These are phyloP conservation scores for Kwoniella newhampshirensis DNA, from an alignment of 768 basidiomycete species.

Conservation along the genomic window DNA sequence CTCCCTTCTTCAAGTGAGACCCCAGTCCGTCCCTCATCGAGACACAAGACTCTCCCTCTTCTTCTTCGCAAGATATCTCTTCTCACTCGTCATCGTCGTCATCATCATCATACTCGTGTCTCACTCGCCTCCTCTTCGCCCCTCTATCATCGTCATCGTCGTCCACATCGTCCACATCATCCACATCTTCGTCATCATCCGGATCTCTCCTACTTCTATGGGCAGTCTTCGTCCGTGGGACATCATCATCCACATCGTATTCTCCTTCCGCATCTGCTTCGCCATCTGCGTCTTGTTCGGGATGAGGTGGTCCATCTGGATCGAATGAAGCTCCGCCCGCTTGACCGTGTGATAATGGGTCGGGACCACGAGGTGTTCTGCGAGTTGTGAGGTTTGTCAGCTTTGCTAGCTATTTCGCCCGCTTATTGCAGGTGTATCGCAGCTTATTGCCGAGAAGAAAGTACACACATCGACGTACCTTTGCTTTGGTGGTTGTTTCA, in stretches of 20 bases:
- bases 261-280: slow-evolving; percentile 78
- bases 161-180: slow-evolving; percentile 79
- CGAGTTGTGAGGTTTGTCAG: too few relatives aligned
- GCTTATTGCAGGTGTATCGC: slow-evolving; percentile 14
- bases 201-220: background rate
- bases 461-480: slow-evolving; percentile 26
- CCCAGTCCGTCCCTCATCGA: too few relatives aligned
- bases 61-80: slow-evolving; percentile 14
- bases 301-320: slow-evolving; percentile 10
- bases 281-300: slow-evolving; percentile 15
- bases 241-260: slow-evolving; percentile 59
- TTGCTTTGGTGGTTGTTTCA: slow-evolving; percentile 35
- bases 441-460: too few relatives aligned
- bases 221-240: background rate
- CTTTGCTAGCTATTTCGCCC: too few relatives aligned
- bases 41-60: slow-evolving; percentile 9
- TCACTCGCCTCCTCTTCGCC: slow-evolving; percentile 29
- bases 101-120: slow-evolving; percentile 43
- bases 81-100: slow-evolving; percentile 33
- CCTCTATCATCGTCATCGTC: slow-evolving; percentile 21
- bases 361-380: slow-evolving; percentile 20
- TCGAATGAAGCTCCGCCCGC: slow-evolving; percentile 31
- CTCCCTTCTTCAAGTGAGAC: too few relatives aligned
- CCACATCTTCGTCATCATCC: slow-evolving; percentile 61
- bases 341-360: slow-evolving; percentile 31